These are phyloP conservation scores for Beauveria australis DNA, from an alignment of 2,329 filamentous ascomycete species.

Conservation along the genomic window DNA sequence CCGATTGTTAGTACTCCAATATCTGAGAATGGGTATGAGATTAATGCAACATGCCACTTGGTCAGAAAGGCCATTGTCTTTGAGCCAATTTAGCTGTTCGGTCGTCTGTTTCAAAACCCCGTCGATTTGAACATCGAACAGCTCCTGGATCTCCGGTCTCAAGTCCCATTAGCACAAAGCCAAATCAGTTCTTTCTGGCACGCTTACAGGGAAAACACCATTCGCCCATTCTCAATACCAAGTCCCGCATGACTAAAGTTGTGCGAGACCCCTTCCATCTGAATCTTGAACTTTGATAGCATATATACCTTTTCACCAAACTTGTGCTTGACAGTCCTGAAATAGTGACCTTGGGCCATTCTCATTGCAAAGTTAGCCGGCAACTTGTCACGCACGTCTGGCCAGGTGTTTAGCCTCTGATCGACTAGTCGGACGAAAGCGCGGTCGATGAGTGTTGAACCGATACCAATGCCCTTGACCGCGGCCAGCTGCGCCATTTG, in stretches of 20 bases:
- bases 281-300: constrained; percentile 31
- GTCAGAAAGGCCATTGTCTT: constrained; percentile 20
- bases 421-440: constrained; percentile 32
- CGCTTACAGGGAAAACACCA: constrained; percentile 31
- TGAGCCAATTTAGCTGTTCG: constrained; percentile 33
- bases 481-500: constrained; percentile 27
- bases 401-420: constrained; percentile 26
- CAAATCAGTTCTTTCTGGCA: neutral
- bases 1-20: neutral
- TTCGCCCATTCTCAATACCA: constrained; percentile 31
- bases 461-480: constrained; percentile 38
- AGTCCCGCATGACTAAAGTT: constrained; percentile 29
- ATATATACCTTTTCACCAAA: constrained; percentile 37
- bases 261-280: constrained; percentile 34
- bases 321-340: constrained; percentile 30
- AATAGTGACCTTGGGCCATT: constrained; percentile 30
- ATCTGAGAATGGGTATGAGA: neutral
- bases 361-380: constrained; percentile 28
- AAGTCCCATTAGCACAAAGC: neutral
- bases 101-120: constrained; percentile 30
- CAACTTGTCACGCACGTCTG: constrained; percentile 26
- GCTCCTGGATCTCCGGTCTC: constrained; percentile 33
- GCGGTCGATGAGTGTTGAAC: constrained; percentile 37
- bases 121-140: constrained; percentile 35
- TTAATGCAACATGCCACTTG: constrained; percentile 25